Percentiles rank a stretch among this genome's conserved stretches.
Evolutionary conservation across 1,139 yeast species (phyloP).

Genomic region (Diutina mesorugosa): DNA sequence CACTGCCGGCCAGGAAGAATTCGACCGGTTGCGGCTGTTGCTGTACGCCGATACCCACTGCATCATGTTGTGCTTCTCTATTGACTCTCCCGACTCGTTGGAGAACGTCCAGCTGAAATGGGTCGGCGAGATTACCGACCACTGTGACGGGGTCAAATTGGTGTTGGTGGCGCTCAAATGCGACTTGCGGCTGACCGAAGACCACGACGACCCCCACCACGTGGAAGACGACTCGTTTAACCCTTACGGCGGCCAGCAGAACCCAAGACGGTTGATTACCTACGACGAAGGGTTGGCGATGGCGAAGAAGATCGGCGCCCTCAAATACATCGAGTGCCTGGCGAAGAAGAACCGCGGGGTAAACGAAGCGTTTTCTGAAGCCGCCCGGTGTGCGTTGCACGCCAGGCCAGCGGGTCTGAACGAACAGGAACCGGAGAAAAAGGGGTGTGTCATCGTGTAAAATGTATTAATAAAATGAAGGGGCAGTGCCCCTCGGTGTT

Average conservation of each 20-base stretch:
- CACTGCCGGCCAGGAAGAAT: slow-evolving; percentile 98
- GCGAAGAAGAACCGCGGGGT: slow-evolving; percentile 93
- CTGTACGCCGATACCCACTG: slow-evolving; percentile 94
- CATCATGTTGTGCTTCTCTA: slow-evolving; percentile 90
- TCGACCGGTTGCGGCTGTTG: slow-evolving; percentile 79
- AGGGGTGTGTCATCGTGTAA: slow-evolving; percentile 29
- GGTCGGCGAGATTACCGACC: slow-evolving; percentile 95
- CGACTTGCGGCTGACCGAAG: slow-evolving; percentile 56
- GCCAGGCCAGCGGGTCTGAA: slow-evolving; percentile 76
- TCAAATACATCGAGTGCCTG: slow-evolving; percentile 82
- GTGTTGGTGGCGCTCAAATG: slow-evolving; percentile 92
- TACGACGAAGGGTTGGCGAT: slow-evolving; percentile 78
- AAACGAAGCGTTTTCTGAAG: slow-evolving; percentile 93
- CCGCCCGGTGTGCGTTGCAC: slow-evolving; percentile 89
- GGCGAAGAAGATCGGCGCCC: slow-evolving; percentile 77
- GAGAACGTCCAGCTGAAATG: slow-evolving; percentile 88
- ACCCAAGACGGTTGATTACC: slow-evolving; percentile 44
- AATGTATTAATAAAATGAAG: not conserved
- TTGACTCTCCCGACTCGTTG: slow-evolving; percentile 86
- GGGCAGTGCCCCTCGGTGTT: not conserved
- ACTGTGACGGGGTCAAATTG: slow-evolving; percentile 91
- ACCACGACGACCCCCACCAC: slow-evolving; percentile 21
- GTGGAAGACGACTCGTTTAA: slow-evolving; percentile 23
- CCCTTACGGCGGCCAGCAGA: slow-evolving; percentile 25
- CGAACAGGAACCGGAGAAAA: slow-evolving; percentile 33